Conservation (phyloP, 768 basidiomycete genomes). For the Pleurotus salmoneostramineus region DNA sequence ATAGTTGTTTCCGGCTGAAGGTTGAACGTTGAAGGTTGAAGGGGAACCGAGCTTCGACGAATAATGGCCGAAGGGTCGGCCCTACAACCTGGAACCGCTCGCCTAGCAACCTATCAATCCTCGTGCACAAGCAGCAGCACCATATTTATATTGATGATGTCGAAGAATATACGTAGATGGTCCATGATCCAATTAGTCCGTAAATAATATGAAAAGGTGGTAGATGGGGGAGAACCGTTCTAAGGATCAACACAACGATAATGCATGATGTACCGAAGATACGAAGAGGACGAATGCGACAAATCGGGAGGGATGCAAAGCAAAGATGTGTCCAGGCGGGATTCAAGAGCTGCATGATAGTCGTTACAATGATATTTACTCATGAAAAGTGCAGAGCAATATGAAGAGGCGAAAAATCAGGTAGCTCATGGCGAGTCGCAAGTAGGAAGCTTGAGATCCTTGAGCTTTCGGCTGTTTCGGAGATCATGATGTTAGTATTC, state of each 20-base stretch:
- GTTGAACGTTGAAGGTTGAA: no score
- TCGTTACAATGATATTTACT: not conserved
- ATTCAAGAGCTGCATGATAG: not conserved
- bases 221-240: not conserved
- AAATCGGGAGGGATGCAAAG: not conserved
- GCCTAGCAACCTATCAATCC: not conserved
- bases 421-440: constrained; percentile 39
- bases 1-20: no score
- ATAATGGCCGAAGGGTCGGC: no score
- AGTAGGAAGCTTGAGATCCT: constrained; percentile 62
- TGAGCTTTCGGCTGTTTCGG: constrained; percentile 53
- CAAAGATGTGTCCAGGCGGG: not conserved
- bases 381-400: no score
- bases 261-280: not conserved
- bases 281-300: not conserved
- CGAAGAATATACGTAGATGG: not conserved
- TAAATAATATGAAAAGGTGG: not conserved
- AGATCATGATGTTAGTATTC: not conserved
- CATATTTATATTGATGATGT: not conserved
- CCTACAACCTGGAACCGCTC: no score
- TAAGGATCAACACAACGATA: not conserved
- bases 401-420: not conserved
- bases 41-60: no score
- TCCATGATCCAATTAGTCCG: constrained; percentile 7
- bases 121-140: not conserved